Conservation (phyloP, 495 filamentous ascomycete genomes). For the Penicillium lividum region DNA sequence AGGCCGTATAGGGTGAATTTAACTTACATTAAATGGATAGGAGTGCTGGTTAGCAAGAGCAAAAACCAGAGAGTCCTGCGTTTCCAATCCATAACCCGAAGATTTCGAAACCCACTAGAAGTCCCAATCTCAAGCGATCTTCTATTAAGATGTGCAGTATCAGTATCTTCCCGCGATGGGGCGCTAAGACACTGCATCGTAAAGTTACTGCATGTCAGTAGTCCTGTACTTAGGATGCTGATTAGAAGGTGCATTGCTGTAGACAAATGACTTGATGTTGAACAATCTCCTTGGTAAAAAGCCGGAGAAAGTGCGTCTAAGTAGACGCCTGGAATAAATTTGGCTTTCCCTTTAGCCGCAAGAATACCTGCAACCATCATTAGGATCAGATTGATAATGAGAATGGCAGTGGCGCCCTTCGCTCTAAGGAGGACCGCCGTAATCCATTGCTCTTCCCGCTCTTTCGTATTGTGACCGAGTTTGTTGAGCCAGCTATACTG, state of each 20-base stretch:
- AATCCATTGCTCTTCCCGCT: no score
- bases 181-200: not conserved
- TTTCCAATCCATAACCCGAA: not conserved
- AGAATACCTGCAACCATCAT: no score
- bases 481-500: no score
- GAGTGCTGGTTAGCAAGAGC: not conserved
- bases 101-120: not conserved
- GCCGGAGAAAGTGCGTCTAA: no score
- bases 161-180: not conserved
- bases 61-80: not conserved
- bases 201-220: not conserved
- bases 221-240: conserved; percentile 1
- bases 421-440: no score
- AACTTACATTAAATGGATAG: not conserved
- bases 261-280: not conserved
- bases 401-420: no score
- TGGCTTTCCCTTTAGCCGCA: no score
- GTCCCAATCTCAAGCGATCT: conserved; percentile 1
- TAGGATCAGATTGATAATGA: no score
- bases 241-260: not conserved
- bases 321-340: no score
- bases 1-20: no score
- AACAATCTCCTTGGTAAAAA: not conserved
- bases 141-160: not conserved
- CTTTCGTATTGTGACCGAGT: no score